These are phyloP conservation scores for Pseudogymnoascus sp. DNA, from an alignment of 2,329 filamentous ascomycete species.

Conservation along the genomic window DNA sequence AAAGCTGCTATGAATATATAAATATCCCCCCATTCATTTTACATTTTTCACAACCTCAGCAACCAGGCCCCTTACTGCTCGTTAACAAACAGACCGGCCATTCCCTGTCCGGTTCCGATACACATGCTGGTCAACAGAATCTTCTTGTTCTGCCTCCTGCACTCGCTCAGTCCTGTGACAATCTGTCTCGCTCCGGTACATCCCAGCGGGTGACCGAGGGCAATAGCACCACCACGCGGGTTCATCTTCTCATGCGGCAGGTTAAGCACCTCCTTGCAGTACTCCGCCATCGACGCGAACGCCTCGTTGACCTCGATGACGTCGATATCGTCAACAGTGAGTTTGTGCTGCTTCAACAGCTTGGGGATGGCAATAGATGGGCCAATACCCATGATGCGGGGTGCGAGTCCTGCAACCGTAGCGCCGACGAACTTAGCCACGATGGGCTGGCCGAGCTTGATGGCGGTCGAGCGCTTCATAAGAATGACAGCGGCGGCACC, in stretches of 20 bases:
- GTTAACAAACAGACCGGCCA: conserved; percentile 60
- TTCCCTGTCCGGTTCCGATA: conserved; percentile 62
- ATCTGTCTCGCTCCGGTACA: conserved; percentile 74
- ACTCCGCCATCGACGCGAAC: conserved; percentile 95
- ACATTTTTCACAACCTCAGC: not conserved
- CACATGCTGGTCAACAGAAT: conserved; percentile 89
- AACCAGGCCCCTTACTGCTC: conserved; percentile 34
- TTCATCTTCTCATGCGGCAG: conserved; percentile 74
- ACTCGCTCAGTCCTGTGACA: conserved; percentile 82
- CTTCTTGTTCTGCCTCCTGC: conserved; percentile 80
- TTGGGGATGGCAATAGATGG: conserved; percentile 71
- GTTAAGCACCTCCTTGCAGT: conserved; percentile 69
- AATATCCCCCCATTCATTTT: not conserved
- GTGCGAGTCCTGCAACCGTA: conserved; percentile 82
- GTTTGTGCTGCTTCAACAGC: conserved; percentile 71
- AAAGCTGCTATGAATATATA: not conserved
- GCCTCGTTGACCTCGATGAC: conserved; percentile 95
- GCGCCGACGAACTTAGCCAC: conserved; percentile 90
- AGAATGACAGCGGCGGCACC: conserved; percentile 83
- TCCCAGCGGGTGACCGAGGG: conserved; percentile 75
- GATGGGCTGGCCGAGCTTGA: conserved; percentile 82
- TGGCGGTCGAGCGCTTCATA: conserved; percentile 89
- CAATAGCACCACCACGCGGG: conserved; percentile 73
- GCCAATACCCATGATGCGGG: conserved; percentile 94
- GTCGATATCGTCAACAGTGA: conserved; percentile 77